Conservation (phyloP, 2,329 filamentous ascomycete genomes). For the Phoma sp. region DNA sequence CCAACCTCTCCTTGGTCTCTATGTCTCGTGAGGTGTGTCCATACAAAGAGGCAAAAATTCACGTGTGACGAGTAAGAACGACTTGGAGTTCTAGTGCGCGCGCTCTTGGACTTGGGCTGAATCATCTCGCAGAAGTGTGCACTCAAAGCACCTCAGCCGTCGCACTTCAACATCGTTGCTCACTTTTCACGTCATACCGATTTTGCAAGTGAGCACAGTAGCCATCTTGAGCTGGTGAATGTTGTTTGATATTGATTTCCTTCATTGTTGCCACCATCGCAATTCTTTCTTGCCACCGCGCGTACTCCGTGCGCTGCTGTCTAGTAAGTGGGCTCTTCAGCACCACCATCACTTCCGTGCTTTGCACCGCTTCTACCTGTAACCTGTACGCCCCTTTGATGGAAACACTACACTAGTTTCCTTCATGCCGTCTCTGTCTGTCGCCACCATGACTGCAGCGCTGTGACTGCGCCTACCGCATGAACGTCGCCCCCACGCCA, state of each 20-base stretch:
- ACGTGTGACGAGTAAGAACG: background rate
- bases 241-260: background rate
- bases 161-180: background rate
- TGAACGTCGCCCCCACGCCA: constrained; percentile 20
- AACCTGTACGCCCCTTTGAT: background rate
- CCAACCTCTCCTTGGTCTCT: background rate
- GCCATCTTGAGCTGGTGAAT: background rate
- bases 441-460: constrained; percentile 14
- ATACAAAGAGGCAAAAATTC: background rate
- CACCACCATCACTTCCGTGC: background rate
- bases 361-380: background rate
- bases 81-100: background rate
- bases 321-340: background rate
- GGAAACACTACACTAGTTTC: background rate
- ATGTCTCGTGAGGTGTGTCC: background rate
- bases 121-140: background rate
- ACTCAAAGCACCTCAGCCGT: background rate
- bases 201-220: background rate
- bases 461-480: constrained; percentile 23
- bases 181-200: background rate
- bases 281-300: background rate
- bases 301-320: background rate
- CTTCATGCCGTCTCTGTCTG: background rate
- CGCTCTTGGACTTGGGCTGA: background rate
- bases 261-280: background rate